Evolutionary conservation across 495 filamentous ascomycete species (phyloP), one percentile per base, ranked within the genome.

Genomic region (Entonaema liquescens): DNA sequence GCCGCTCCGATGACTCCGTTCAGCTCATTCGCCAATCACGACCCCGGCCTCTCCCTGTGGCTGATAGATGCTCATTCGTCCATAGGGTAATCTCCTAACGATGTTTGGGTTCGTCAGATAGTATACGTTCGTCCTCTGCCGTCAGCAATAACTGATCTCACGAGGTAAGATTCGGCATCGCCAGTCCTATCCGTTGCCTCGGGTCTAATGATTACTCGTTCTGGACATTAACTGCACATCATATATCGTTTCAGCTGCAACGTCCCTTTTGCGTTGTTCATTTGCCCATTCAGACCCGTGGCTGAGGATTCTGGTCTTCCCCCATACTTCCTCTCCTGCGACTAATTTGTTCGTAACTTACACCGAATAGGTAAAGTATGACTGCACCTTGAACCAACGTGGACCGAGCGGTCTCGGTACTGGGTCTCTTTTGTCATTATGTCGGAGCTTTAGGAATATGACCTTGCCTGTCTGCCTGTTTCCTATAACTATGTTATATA

Each of bases 401-500:
- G 54, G 71, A 67, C 67, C 49, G 62, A 62, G 55, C 50, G 67
- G 73, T 55, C 73, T 61, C 28, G 28, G 71, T 60, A 66, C 38
- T 44, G 57, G 75, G 70, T 62, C 67, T 42, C 64, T 19, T 56
- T 61, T 64, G 35, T 50, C 65, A 68, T 64, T 47, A 59, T 59
- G 47, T 40, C 38, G 15, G 59, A n/a, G 26, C 21, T 8, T 56
- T 49, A 19, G 35, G 33, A 7, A 54, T 9, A 3, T 56, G n/a
- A 0, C 17, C 53, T 23, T 21, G 19, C 36, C 23, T 56, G 59
- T 40, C 61, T 57, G 62, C 62, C 67, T 67, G 11, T 36, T 55
- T 62, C 40, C 50, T 29, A 25, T 40, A 60, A 47, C 50, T 11
- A 67, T 53, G 49, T 71, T 77, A 76, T 77, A 77, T 76, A 76